Evolutionary conservation across 257 asterid genomes (phyloP), one percentile per base, ranked within the genome.

Genomic region (Marsdenia floribunda): DNA sequence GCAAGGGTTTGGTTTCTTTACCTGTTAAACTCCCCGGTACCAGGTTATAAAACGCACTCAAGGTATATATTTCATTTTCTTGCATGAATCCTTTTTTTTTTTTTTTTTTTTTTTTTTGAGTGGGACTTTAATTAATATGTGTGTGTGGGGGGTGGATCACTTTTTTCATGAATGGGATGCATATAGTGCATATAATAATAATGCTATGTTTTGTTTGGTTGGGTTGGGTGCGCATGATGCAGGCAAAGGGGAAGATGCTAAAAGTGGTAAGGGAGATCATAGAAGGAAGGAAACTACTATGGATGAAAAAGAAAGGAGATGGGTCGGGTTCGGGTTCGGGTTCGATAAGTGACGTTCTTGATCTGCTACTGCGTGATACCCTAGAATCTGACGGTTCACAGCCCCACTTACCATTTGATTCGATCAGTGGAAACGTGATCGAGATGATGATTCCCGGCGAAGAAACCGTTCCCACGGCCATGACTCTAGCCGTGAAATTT

Each of bases 401-500:
- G 69, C 82, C 80, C 24, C 81, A 80, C 0, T 82, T 87, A 72
- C 85, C 95, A 64, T 67, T 80, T 40, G 94, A 95, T 80, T 84
- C 86, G 55, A 83, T 92, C 74, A 81, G 89, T 50, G 90, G 84
- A 9, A 95, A 95, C 82, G 82, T 95, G 24, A 78, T 95, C 47
- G 99, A 90, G 84, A 87, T 95, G 97, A 95, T 95, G 98, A 89
- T 92, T 70, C 98, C 99, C 0, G 98, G 99, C 1, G 97, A 90
- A 74, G 98, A 92, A 87, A 89, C 96, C 0, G 90, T 95, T 61
- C 99, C 99, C 0, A 92, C 91, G 3, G 85, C 96, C 49, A 87
- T 90, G 84, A 92, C 99, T 9, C 77, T 95, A 14, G 97, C 96
- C 5, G 89, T 95, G 72, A 95, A 95, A 78, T 95, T 84, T 65